Evolutionary conservation across 2,329 filamentous ascomycete genomes (phyloP), one percentile per base, ranked within the genome.

Genomic region (Stagonosporopsis rhizophila): DNA sequence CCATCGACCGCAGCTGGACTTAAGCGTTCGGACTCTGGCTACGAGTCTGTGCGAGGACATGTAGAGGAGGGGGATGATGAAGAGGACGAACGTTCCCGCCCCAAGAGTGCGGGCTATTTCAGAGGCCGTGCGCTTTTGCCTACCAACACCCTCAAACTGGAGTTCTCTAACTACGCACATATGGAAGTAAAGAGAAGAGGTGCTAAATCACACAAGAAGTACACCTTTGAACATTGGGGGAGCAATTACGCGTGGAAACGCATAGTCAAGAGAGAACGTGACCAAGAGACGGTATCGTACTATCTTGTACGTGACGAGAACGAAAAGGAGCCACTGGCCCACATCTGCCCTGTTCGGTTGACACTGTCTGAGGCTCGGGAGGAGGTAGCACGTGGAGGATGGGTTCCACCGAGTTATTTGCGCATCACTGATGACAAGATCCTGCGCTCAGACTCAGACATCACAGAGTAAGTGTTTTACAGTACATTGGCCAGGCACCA

Each of bases 121-220:
- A 72, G 80, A 66, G 65, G 75, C 78, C 73, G 74, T 46, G 71
- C 74, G 8, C 61, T 76, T 58, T 70, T 77, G 40, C 85, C 90
- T 17, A 90, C 88, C 55, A 92, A 96, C 75, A 89, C 85, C 32
- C 90, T 94, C 74, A 91, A 92, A 77, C 84, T 99, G 30, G 94
- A 98, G 74, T 99, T 97, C 74, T 96, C 92, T 64, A 99, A 98
- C 79, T 99, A 99, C 74, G 94, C 94, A 2, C 92, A 95, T 67
- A 87, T 98, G 37, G 90, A 96, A 62, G 79, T 99, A 46, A 87
- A 85, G 64, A 86, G 91, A 38, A 82, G 85, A 22, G 89, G 89
- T 6, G 80, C 83, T 46, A 87, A 86, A 64, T 80, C 83, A 40
- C 82, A 82, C 60, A 94, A 92, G 77, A 85, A 87, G 59, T 98